phyloP scores from a whole-genome alignment of 306 rosid species.

The Datisca glomerata region DNA sequence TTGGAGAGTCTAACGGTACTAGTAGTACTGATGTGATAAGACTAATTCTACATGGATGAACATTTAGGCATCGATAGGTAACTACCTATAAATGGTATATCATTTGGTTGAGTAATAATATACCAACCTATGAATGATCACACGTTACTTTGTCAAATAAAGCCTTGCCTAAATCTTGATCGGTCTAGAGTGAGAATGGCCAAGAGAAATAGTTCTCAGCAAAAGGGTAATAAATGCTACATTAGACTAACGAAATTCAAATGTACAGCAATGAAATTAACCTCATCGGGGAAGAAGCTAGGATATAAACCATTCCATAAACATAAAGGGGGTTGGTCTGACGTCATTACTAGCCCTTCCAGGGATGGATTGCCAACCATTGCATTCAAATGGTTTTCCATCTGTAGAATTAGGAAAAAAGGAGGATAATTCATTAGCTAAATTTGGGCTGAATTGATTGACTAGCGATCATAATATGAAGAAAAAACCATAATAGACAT shows the following conservation, averaged over 20 bases:
- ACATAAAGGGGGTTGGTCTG: conserved; percentile 40
- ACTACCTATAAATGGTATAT: too few relatives aligned
- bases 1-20: too few relatives aligned
- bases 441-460: conserved; percentile 3
- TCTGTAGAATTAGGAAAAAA: conserved; percentile 36
- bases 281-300: conserved; percentile 59
- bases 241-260: background rate
- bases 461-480: conserved; percentile 9
- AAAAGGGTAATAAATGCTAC: background rate
- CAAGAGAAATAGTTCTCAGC: background rate
- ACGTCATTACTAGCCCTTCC: conserved; percentile 43
- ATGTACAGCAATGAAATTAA: conserved; percentile 20
- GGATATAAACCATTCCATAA: conserved; percentile 51
- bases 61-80: too few relatives aligned
- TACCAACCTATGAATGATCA: too few relatives aligned
- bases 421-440: conserved; percentile 5
- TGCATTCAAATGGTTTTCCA: conserved; percentile 40
- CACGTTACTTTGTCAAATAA: too few relatives aligned
- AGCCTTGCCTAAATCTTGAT: too few relatives aligned
- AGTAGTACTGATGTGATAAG: too few relatives aligned
- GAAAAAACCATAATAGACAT: background rate
- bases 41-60: too few relatives aligned
- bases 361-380: conserved; percentile 34
- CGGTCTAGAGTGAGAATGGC: too few relatives aligned
- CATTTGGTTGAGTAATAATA: too few relatives aligned